Base-by-base conservation (phyloP, 306 rosid genomes). In the Mimosa pudica region DNA sequence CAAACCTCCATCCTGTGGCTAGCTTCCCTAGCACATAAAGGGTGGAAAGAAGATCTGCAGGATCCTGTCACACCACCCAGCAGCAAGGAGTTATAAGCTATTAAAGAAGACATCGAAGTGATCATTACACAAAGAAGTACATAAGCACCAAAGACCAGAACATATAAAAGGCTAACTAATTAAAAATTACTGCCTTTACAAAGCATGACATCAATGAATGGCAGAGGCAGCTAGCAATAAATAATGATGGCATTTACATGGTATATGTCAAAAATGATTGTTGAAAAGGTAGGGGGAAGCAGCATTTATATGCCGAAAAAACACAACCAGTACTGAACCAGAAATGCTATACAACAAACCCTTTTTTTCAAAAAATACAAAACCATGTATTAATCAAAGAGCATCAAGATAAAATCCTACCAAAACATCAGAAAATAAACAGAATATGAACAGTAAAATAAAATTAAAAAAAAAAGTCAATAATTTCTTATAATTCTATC, bases 11-110 rank as follows among this genome's bases (percentile, higher is more conserved):
- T 89, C 84, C 94, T 90, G 35, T 93, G 87, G 69, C 87, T 82
- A 79, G 94, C 96, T 77, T 96, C 99, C 87, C 98, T 89, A 7
- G 98, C 99, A 85, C 99, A 96, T 82, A 90, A 65, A 66, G 99
- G 99, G 80, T 96, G 99, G 78, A 96, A 96, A 42, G 96, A 81
- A 74, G 97, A 81, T 82, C 96, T 86, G 88, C 99, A 96, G 71
- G 93, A 80, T 87, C 92, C 99, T 87, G 87, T 69, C 77, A 82
- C 71, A 82, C 61, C 84, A 82, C 17, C 74, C 47, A 82, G 45
- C 84, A 79, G 64, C 52, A 76, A 73, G 67, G 66, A 24, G 64
- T 84, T 30, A 68, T 45, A 10, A 76, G 70, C 45, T 66, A 48
- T 58, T 85, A 84, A 80, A 52, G 71, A 71, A 78, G 47, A 78